Conservation (phyloP, 345 rosid genomes). For the Heritiera littoralis region DNA sequence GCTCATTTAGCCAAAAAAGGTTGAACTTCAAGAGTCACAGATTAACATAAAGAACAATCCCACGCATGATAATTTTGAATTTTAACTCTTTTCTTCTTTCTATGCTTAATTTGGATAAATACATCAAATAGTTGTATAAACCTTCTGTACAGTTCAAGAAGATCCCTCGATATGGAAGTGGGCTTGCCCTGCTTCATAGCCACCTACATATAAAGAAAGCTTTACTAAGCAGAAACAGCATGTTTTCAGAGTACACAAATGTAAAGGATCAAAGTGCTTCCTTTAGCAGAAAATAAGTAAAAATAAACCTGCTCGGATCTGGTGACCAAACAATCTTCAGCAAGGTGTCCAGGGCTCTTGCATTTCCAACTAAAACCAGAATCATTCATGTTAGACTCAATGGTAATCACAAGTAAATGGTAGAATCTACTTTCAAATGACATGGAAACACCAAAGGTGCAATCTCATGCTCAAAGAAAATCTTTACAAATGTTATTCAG, state of each 20-base stretch:
- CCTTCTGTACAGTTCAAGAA: slow-evolving; percentile 64
- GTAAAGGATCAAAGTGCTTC: slow-evolving; percentile 5
- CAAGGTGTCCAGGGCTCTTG: slow-evolving; percentile 71
- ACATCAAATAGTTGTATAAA: slow-evolving; percentile 22
- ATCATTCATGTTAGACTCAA: slow-evolving; percentile 2
- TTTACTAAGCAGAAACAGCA: slow-evolving; percentile 13
- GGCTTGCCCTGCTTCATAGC: slow-evolving; percentile 32
- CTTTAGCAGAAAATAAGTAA: slow-evolving; percentile 16
- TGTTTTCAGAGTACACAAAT: background rate
- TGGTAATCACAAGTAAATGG: background rate
- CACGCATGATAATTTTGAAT: background rate
- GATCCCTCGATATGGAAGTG: slow-evolving; percentile 50
- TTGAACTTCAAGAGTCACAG: slow-evolving; percentile 11
- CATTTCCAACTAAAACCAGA: slow-evolving; percentile 57
- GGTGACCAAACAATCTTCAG: slow-evolving; percentile 58
- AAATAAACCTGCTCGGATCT: slow-evolving; percentile 41
- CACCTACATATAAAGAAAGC: slow-evolving; percentile 31
- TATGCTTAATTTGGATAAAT: background rate
- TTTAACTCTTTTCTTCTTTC: background rate
- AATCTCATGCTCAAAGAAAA: background rate
- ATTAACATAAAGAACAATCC: background rate
- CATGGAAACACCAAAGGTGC: background rate
- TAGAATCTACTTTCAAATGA: background rate
- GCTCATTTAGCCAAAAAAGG: background rate
- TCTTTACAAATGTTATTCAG: slow-evolving; percentile 2